These are phyloP conservation scores for Caloboletus firmus DNA, from an alignment of 1,284 basidiomycete species.

Conservation along the genomic window DNA sequence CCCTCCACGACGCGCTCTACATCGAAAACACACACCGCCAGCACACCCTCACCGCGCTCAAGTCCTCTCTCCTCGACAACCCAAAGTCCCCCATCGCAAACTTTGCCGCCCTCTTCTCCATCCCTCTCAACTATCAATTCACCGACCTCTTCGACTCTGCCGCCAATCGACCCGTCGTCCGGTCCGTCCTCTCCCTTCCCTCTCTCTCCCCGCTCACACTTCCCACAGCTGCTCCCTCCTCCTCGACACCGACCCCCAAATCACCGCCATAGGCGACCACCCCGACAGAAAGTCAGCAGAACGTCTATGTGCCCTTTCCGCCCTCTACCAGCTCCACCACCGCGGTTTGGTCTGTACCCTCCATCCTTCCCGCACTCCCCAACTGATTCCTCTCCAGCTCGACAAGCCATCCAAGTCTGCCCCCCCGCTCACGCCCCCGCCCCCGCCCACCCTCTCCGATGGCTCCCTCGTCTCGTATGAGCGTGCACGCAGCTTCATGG, in stretches of 20 bases:
- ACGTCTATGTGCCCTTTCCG: constrained; percentile 72
- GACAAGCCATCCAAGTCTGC: constrained; percentile 33
- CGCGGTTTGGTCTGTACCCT: constrained; percentile 50
- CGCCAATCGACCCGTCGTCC: constrained; percentile 18
- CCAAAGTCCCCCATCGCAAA: constrained; percentile 50
- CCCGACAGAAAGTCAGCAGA: constrained; percentile 70
- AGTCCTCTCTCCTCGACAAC: constrained; percentile 38
- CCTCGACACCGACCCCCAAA: constrained; percentile 43
- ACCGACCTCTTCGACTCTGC: constrained; percentile 18
- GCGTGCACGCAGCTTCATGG: constrained; percentile 88
- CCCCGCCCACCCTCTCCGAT: constrained; percentile 56
- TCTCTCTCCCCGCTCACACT: background rate
- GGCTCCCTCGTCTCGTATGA: constrained; percentile 70
- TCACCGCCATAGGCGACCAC: constrained; percentile 65
- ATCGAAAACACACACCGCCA: constrained; percentile 16
- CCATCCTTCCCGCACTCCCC: background rate
- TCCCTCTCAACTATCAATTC: constrained; percentile 20
- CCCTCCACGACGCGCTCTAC: constrained; percentile 27
- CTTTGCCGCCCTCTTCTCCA: constrained; percentile 18
- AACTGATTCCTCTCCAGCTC: constrained; percentile 18
- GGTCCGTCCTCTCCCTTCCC: constrained; percentile 16
- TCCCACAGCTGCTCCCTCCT: constrained; percentile 47
- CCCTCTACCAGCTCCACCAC: constrained; percentile 67
- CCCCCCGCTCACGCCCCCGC: constrained; percentile 8
- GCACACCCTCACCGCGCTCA: constrained; percentile 21